These are phyloP conservation scores for Protomyces inundatus DNA, from an alignment of 1,139 yeast species.

Conservation along the genomic window DNA sequence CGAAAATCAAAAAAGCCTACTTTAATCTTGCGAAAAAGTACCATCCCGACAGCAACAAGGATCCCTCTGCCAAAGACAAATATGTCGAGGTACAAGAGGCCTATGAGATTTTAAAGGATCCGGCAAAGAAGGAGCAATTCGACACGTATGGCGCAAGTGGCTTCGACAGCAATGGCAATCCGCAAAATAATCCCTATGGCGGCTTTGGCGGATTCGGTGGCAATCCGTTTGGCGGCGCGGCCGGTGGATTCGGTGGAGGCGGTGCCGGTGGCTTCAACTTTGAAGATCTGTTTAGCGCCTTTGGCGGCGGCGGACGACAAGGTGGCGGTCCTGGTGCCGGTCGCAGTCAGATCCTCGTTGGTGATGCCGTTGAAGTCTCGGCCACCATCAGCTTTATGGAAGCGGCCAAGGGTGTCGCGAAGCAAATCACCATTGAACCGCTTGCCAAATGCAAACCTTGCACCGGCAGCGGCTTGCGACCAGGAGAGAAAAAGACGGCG, in stretches of 20 bases:
- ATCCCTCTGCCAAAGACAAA: conserved; percentile 74
- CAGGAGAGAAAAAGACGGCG: conserved; percentile 68
- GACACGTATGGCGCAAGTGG: conserved; percentile 90
- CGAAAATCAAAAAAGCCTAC: conserved; percentile 89
- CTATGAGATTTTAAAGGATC: conserved; percentile 83
- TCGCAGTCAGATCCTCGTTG: conserved; percentile 48
- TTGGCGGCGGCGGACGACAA: conserved; percentile 51
- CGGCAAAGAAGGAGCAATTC: conserved; percentile 78
- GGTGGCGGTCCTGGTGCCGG: conserved; percentile 39
- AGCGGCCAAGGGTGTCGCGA: conserved; percentile 71
- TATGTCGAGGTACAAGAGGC: conserved; percentile 93
- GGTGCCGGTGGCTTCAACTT: conserved; percentile 52
- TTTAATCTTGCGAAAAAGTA: conserved; percentile 78
- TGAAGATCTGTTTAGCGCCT: conserved; percentile 84
- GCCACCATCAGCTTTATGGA: conserved; percentile 76
- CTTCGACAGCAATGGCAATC: conserved; percentile 54
- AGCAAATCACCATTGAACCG: conserved; percentile 64
- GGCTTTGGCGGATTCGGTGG: conserved; percentile 36
- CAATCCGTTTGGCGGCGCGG: conserved; percentile 40
- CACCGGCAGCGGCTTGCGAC: conserved; percentile 76
- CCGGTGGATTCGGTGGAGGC: conserved; percentile 33
- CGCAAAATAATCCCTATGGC: conserved; percentile 36
- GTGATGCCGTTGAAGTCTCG: conserved; percentile 77
- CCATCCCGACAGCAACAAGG: conserved; percentile 96
- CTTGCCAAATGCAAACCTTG: conserved; percentile 75